These are phyloP conservation scores for Luvunga scandens DNA, from an alignment of 345 rosid species.

Conservation along the genomic window DNA sequence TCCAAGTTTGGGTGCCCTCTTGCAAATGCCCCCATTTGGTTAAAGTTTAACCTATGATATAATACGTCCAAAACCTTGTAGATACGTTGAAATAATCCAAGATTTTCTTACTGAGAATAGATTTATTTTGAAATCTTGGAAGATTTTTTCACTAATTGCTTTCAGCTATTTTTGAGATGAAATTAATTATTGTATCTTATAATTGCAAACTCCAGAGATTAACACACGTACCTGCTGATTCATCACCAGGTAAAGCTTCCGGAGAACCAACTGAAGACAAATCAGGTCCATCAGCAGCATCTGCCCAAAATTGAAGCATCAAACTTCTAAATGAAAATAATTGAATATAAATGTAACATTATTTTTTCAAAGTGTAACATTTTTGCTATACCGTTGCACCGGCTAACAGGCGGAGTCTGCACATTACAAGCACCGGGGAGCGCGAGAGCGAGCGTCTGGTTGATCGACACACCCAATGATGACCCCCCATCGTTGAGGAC, in stretches of 20 bases:
- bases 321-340: slow-evolving; percentile 7
- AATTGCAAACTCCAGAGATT: background rate
- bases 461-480: slow-evolving; percentile 40
- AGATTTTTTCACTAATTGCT: background rate
- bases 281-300: background rate
- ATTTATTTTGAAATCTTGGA: background rate
- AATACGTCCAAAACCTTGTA: too few species aligned
- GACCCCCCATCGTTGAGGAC: slow-evolving; percentile 38
- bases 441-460: slow-evolving; percentile 47
- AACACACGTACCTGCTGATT: background rate
- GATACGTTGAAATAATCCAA: too few species aligned
- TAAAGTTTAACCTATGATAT: too few species aligned
- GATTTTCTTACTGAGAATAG: background rate
- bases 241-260: background rate
- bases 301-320: slow-evolving; percentile 12
- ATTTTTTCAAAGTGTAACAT: background rate
- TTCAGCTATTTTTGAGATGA: background rate
- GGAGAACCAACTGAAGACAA: slow-evolving; percentile 29
- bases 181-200: background rate
- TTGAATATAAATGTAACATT: background rate
- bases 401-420: slow-evolving; percentile 50
- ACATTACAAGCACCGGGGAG: slow-evolving; percentile 54
- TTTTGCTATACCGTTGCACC: slow-evolving; percentile 38
- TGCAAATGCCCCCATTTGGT: too few species aligned
- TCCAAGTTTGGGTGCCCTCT: too few species aligned